Evolutionary conservation across 805 yeast species (phyloP), one percentile per base, ranked within the genome.

Genomic region (Zygoascus biomembranicola): DNA sequence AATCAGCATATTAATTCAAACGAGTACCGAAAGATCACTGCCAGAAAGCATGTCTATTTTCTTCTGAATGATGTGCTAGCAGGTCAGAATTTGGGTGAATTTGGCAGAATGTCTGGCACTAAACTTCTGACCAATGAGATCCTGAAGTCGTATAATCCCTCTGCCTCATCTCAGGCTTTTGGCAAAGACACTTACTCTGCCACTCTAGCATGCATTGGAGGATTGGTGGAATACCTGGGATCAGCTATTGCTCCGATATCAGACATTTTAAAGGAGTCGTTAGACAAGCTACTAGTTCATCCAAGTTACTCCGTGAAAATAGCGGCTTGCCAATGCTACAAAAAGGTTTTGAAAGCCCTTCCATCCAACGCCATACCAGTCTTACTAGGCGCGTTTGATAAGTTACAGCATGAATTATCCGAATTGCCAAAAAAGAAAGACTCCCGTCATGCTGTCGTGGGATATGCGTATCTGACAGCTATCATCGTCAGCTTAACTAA

Each of bases 391-490:
- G 9, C 41, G 13, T 32, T 46, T 8, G 37, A 26, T 8, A 14
- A 46, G 16, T 23, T 46, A 32, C 56, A 59, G 32, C 53, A 61
- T 10, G 66, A 64, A 6, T 37, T 66, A 26, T 55, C 56, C 2
- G 56, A 47, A 16, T 52, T 58, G 16, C 52, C 55, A 18, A 53
- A 55, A 31, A 55, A 62, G 5, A 57, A 59, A 11, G 48, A 49
- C 8, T 32, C 52, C 9, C 32, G 41, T 5, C 20, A 32, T 11
- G 23, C 41, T 32, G 26, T 61, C 16, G 39, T 59, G 3, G 72
- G 72, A 1, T 58, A 60, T 49, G 66, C 72, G 1, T 58, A 58
- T 46, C 57, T 61, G 39, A 53, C 66, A 5, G 52, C 73, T 0
- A 52, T 62, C 5, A 48, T 63, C 42, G 60, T 61, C n/a, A 59